Conservation (phyloP, 371 early-diverging fungal species). For the Paraphysoderma sedebokerense region DNA sequence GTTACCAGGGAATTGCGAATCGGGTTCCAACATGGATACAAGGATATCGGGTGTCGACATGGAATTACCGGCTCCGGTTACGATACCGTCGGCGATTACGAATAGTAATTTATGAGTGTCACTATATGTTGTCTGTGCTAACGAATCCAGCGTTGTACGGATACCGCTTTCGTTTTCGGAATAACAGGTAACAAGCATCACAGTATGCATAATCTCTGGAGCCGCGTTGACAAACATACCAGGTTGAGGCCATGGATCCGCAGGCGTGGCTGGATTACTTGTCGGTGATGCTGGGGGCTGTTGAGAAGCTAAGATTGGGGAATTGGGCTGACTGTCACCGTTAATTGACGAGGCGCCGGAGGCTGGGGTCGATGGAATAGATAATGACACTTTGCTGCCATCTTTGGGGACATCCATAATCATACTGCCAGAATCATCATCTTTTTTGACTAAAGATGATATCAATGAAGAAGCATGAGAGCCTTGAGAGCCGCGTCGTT, state of each 20-base stretch:
- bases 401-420: too few relatives aligned
- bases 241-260: not conserved
- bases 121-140: conserved; percentile 15
- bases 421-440: too few relatives aligned
- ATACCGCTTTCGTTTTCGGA: conserved; percentile 25
- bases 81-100: conserved; percentile 27
- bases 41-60: conserved; percentile 58
- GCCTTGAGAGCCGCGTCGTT: too few relatives aligned
- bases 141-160: conserved; percentile 22
- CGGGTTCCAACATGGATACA: conserved; percentile 32
- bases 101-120: conserved; percentile 25
- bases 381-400: too few relatives aligned
- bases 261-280: not conserved
- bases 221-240: not conserved
- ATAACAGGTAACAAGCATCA: conserved; percentile 18
- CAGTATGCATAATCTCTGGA: not conserved
- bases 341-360: not conserved
- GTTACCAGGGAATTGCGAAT: not conserved
- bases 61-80: conserved; percentile 34
- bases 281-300: not conserved
- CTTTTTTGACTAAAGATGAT: too few relatives aligned
- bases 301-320: not conserved
- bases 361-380: not conserved
- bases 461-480: too few relatives aligned
- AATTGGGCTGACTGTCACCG: too few relatives aligned